Base-by-base conservation (phyloP, 2,329 filamentous ascomycete species). In the Penicillium thymicola region DNA sequence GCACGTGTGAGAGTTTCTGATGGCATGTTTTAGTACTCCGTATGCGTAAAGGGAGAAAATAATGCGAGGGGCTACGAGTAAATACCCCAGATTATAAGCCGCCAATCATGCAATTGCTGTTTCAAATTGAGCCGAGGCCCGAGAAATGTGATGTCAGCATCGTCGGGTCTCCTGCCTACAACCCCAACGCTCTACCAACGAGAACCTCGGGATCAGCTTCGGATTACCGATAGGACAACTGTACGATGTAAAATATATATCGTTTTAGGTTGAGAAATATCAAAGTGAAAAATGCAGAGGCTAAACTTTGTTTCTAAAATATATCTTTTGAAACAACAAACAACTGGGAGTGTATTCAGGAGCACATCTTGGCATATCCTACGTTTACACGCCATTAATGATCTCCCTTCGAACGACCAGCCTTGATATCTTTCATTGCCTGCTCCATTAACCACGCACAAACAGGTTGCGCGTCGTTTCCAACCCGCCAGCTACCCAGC, bases 401-500 rank as follows among this genome's bases (percentile, higher is more conserved):
- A 18, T 41, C 49, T 16, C 28, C 34, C 27, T 56, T 45, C 23
- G 38, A 14, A n/a, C 28, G 37, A 46, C 10, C 38, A 18, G 27
- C 34, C 18, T 58, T 36, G 30, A 59, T 61, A 42, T 71, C 68
- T 57, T 68, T 68, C 60, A 72, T 43, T 9, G 73, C 75, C 50
- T 72, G 69, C 54, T 78, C 71, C 3, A 79, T 74, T 54, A 81
- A 56, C 67, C 71, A 72, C 9, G 75, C 57, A 61, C 76, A 77
- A 27, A 78, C 70, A 52, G 78, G 74, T 60, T 77, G 70, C 8
- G 72, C 75, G 67, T 81, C 79, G 25, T 65, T 67, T 1, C 79
- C 79, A 8, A 75, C 72, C 46, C 77, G 72, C 79, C 79, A 81
- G 56, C 71, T 76, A 38, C 71, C 68, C 21, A 81, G 61, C 10